Evolutionary conservation across 768 basidiomycete genomes (phyloP).

Genomic region (Boletus sp.): DNA sequence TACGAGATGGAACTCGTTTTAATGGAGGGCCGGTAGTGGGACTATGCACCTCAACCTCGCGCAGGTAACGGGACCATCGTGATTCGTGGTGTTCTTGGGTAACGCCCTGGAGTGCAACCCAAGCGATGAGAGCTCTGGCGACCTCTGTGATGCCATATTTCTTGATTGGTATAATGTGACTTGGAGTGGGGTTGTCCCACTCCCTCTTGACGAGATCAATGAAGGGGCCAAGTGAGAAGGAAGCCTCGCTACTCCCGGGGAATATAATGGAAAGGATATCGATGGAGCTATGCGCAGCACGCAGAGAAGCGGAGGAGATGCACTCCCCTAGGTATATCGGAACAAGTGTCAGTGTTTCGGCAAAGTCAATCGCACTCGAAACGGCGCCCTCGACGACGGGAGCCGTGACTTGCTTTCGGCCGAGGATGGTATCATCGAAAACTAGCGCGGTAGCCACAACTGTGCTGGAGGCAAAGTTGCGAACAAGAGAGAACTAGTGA

Average conservation of each 20-base stretch:
- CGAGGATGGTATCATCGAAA: constrained; percentile 68
- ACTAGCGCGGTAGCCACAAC: constrained; percentile 57
- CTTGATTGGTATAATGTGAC: constrained; percentile 54
- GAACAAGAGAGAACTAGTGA: constrained; percentile 63
- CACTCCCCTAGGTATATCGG: constrained; percentile 77
- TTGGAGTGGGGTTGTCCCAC: constrained; percentile 57
- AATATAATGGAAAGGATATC: constrained; percentile 72
- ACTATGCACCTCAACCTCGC: constrained; percentile 64
- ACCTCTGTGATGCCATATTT: constrained; percentile 65
- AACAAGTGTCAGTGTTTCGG: constrained; percentile 70
- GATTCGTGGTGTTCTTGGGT: constrained; percentile 81
- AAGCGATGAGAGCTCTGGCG: constrained; percentile 69
- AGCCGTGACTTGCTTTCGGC: constrained; percentile 56
- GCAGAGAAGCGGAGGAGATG: constrained; percentile 69
- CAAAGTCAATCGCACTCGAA: constrained; percentile 57
- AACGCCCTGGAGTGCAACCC: constrained; percentile 78
- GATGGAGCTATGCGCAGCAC: constrained; percentile 73
- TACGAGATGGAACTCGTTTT: constrained; percentile 45
- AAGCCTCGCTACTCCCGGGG: constrained; percentile 73
- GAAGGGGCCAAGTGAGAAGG: constrained; percentile 79
- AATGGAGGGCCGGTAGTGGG: constrained; percentile 32
- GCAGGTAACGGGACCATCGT: constrained; percentile 62
- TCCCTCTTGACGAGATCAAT: constrained; percentile 78
- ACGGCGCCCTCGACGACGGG: constrained; percentile 59
- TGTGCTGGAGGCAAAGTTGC: constrained; percentile 57